Conservation (phyloP, 2,329 filamentous ascomycete species). For the Cladosporium sp. region DNA sequence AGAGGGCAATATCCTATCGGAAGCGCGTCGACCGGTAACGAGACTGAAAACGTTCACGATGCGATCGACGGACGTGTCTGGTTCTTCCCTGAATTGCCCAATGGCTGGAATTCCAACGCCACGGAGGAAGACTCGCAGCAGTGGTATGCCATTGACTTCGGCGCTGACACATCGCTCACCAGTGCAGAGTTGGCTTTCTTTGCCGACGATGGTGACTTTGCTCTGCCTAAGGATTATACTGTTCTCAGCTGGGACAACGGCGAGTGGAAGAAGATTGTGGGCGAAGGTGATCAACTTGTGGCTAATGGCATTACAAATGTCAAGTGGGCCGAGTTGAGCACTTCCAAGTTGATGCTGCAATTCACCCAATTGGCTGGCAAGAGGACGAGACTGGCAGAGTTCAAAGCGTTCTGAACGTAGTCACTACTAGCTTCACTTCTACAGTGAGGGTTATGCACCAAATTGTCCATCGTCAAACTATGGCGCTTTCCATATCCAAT, state of each 20-base stretch:
- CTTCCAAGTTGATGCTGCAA: slow-evolving; percentile 25
- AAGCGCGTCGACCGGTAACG: slow-evolving; percentile 26
- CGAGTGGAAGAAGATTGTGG: slow-evolving; percentile 27
- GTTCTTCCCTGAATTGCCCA: slow-evolving; percentile 36
- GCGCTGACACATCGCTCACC: slow-evolving; percentile 21
- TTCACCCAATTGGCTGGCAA: slow-evolving; percentile 30
- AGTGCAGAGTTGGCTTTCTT: slow-evolving; percentile 36
- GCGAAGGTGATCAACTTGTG: slow-evolving; percentile 20
- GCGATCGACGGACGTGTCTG: slow-evolving; percentile 36
- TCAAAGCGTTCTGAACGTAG: slow-evolving; percentile 29
- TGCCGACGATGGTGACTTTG: slow-evolving; percentile 25
- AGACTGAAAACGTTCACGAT: slow-evolving; percentile 27
- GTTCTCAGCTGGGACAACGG: slow-evolving; percentile 25
- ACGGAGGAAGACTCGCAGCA: slow-evolving; percentile 24
- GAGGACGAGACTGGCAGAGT: slow-evolving; percentile 34
- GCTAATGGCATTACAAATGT: slow-evolving; percentile 35
- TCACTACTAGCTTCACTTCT: no score
- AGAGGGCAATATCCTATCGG: slow-evolving; percentile 28
- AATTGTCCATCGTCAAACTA: no score
- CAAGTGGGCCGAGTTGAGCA: slow-evolving; percentile 25
- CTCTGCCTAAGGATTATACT: slow-evolving; percentile 26
- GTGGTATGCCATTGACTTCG: slow-evolving; percentile 36
- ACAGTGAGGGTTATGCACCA: no score
- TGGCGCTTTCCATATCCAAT: no score
- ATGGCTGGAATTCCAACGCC: slow-evolving; percentile 33